These are phyloP conservation scores for Eugenia klotzschiana DNA, from an alignment of 441 rosid genomes.

Conservation along the genomic window DNA sequence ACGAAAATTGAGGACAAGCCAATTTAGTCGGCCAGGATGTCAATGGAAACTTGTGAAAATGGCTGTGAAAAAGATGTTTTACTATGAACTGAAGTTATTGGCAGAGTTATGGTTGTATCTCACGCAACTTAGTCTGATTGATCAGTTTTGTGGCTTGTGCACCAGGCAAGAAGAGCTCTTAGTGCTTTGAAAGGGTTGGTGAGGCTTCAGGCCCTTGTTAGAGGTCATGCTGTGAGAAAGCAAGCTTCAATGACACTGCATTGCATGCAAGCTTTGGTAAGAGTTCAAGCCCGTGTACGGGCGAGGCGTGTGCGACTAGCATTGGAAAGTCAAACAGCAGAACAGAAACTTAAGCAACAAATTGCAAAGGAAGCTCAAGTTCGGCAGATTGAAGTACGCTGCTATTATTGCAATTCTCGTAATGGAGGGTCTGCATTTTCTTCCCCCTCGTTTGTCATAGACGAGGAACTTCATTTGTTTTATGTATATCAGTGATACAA, in stretches of 20 bases:
- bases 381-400: constrained; percentile 71
- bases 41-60: not conserved
- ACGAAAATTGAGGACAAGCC: not conserved
- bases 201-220: not conserved
- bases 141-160: not conserved
- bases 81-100: not conserved
- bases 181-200: constrained; percentile 1
- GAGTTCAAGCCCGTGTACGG: not conserved
- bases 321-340: constrained; percentile 67
- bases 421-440: not conserved
- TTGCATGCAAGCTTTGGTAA: not conserved
- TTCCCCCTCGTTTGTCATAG: not conserved
- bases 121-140: not conserved
- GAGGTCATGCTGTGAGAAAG: not conserved
- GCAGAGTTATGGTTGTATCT: not conserved
- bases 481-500: not conserved
- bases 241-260: not conserved
- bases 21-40: not conserved
- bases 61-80: not conserved
- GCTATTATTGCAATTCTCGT: not conserved
- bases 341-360: constrained; percentile 65
- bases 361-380: constrained; percentile 65
- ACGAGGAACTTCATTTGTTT: not conserved
- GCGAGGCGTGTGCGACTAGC: constrained; percentile 78
- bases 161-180: constrained; percentile 1